Percentiles rank a stretch among this genome's conserved stretches.
phyloP scores from a whole-genome alignment of 164 flowering plant genomes.

The Magnolia officinalis region DNA sequence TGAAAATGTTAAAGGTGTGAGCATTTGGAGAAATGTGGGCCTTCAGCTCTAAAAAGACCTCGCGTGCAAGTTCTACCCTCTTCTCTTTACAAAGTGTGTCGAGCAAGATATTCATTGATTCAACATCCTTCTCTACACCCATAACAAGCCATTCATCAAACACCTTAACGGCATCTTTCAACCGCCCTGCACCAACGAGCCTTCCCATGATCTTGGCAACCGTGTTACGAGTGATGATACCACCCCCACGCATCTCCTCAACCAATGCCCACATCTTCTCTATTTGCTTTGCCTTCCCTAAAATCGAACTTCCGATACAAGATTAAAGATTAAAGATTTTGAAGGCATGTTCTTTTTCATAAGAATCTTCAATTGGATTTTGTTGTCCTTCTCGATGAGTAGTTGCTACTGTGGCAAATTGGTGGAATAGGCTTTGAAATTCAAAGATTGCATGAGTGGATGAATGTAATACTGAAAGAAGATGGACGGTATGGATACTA shows the following conservation, averaged over 20 bases:
- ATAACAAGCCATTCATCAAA: constrained; percentile 30
- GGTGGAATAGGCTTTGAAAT: constrained; percentile 6
- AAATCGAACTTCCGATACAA: constrained; percentile 39
- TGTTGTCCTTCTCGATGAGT: constrained; percentile 8
- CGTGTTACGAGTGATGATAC: constrained; percentile 42
- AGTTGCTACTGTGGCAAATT: constrained; percentile 2
- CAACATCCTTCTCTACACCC: constrained; percentile 66
- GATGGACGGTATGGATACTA: background rate
- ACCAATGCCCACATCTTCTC: constrained; percentile 51
- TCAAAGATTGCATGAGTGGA: constrained; percentile 9
- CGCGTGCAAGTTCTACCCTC: constrained; percentile 66
- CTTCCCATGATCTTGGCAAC: constrained; percentile 76
- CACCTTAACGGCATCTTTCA: constrained; percentile 51
- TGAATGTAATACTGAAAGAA: constrained; percentile 3
- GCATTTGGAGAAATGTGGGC: constrained; percentile 57
- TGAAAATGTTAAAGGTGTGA: constrained; percentile 26
- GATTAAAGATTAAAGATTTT: constrained; percentile 8
- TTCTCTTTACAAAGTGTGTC: constrained; percentile 78
- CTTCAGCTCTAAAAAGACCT: constrained; percentile 54
- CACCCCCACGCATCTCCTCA: constrained; percentile 39
- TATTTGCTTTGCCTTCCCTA: constrained; percentile 64
- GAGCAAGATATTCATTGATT: constrained; percentile 76
- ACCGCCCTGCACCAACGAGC: constrained; percentile 62
- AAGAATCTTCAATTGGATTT: constrained; percentile 12
- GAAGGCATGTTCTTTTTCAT: background rate